Evolutionary conservation across 2,329 filamentous ascomycete genomes (phyloP).

Genomic region (Nemania bipapillata): DNA sequence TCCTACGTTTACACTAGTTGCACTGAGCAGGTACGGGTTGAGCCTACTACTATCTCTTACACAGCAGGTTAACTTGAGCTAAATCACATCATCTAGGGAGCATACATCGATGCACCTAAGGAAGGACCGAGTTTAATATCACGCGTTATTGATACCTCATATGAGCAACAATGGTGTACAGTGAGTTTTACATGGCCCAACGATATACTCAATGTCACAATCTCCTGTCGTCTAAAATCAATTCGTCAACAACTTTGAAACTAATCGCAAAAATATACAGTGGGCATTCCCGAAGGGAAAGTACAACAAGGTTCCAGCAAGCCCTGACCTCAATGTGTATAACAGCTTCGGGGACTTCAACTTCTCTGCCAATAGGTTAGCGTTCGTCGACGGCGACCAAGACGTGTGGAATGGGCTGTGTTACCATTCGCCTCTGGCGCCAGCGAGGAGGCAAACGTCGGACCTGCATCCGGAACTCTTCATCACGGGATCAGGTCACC

Average conservation of each 20-base stretch:
- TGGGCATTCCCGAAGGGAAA: slow-evolving; percentile 63
- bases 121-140: slow-evolving; percentile 60
- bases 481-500: slow-evolving; percentile 63
- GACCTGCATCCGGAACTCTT: slow-evolving; percentile 61
- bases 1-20: slow-evolving; percentile 64
- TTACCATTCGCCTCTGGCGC: slow-evolving; percentile 60
- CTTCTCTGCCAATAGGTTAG: slow-evolving; percentile 59
- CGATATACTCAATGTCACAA: neutral
- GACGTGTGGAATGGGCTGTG: slow-evolving; percentile 65
- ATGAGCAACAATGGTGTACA: slow-evolving; percentile 66
- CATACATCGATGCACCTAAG: slow-evolving; percentile 60
- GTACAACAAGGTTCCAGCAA: slow-evolving; percentile 58
- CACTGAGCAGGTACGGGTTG: slow-evolving; percentile 53
- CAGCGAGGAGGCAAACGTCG: slow-evolving; percentile 51
- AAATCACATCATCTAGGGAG: slow-evolving; percentile 48
- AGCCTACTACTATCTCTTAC: neutral
- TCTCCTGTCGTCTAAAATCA: too few relatives aligned
- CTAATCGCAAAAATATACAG: slow-evolving; percentile 16
- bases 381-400: slow-evolving; percentile 63
- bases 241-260: neutral
- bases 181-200: slow-evolving; percentile 16
- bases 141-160: slow-evolving; percentile 58
- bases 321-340: slow-evolving; percentile 56
- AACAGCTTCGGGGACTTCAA: slow-evolving; percentile 61
- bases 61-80: neutral